Evolutionary conservation across 192 early-diverging fungal species (phyloP), one percentile per base, ranked within the genome.

Genomic region (Physocladia obscura): DNA sequence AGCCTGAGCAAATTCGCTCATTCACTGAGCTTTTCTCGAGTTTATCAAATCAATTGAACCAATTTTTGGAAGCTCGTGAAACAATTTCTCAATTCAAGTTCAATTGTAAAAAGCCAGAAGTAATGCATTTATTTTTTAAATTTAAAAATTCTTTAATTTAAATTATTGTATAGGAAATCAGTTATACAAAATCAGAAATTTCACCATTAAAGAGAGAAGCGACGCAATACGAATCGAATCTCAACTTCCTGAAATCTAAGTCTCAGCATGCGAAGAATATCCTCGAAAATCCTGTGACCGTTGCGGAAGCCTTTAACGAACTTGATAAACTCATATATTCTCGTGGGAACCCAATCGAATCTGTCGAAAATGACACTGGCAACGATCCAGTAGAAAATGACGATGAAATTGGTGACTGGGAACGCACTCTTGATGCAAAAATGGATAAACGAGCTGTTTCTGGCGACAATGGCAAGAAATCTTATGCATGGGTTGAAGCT

Each of bases 41-140:
- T 27, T 56, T 72, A 4, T 57, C 50, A 1, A 51, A 50, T 4
- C 54, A 54, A 31, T 40, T 72, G 48, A 32, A 72, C 17, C 60
- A 72, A 36, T 57, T 72, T n/a, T 24, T 72, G 59, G 51, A 52
- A 19, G 70, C 70, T 19, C 59, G 70, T 32, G 8, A n/a, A 13
- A 52, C 63, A 24, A 65, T 65, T n/a, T 11, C 19, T 2, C 49
- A 65, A 19, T 65, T 65, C 31, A 65, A 51, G 32, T 13, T 17
- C 2, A 44, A 32, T 13, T n/a, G 49, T 2, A n/a, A 30, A 34
- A 65, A 65, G 63, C 47, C 49, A 52, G 31, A 52, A 49, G 63
- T 65, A 19, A 17, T n/a, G n/a, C n/a, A n/a, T n/a, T n/a, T n/a
- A n/a, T n/a, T n/a, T n/a, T n/a, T n/a, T n/a, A n/a, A n/a, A n/a